These are phyloP conservation scores for Tephrocybe sp. DNA, from an alignment of 768 basidiomycete species.

Conservation along the genomic window DNA sequence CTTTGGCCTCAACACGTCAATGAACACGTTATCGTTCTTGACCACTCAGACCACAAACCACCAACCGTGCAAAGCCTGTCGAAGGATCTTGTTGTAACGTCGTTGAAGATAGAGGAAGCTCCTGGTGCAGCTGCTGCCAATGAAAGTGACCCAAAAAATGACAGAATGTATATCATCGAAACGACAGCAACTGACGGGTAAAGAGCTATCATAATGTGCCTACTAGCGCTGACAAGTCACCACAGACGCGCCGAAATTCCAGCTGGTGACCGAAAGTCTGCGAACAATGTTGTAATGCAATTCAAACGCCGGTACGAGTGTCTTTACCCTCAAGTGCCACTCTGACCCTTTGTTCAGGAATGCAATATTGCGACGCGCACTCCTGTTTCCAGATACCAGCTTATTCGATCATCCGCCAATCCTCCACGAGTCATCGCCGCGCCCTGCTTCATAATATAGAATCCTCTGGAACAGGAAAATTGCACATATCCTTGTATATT, in stretches of 20 bases:
- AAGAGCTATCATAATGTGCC: neutral
- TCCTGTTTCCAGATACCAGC: slow-evolving; percentile 45
- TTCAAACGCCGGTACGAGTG: slow-evolving; percentile 64
- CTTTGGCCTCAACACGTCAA: slow-evolving; percentile 58
- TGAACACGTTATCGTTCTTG: slow-evolving; percentile 75
- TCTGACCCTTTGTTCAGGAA: slow-evolving; percentile 37
- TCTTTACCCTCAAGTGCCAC: neutral
- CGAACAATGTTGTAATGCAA: slow-evolving; percentile 52
- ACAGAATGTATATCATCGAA: slow-evolving; percentile 77
- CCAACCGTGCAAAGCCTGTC: slow-evolving; percentile 57
- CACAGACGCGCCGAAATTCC: slow-evolving; percentile 25
- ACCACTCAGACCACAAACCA: slow-evolving; percentile 42
- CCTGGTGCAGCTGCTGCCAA: slow-evolving; percentile 62
- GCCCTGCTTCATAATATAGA: slow-evolving; percentile 4
- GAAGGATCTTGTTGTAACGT: slow-evolving; percentile 45
- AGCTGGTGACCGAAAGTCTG: slow-evolving; percentile 41
- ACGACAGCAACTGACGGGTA: slow-evolving; percentile 53
- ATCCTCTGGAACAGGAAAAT: neutral
- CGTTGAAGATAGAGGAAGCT: slow-evolving; percentile 68
- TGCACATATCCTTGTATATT: neutral
- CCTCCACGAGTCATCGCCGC: slow-evolving; percentile 3
- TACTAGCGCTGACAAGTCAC: neutral
- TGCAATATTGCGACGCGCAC: slow-evolving; percentile 50
- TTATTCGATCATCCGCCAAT: slow-evolving; percentile 13
- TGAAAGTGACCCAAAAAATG: slow-evolving; percentile 48